Conservation (phyloP, 148 eudicot genomes). For the Nyssa sinensis region DNA sequence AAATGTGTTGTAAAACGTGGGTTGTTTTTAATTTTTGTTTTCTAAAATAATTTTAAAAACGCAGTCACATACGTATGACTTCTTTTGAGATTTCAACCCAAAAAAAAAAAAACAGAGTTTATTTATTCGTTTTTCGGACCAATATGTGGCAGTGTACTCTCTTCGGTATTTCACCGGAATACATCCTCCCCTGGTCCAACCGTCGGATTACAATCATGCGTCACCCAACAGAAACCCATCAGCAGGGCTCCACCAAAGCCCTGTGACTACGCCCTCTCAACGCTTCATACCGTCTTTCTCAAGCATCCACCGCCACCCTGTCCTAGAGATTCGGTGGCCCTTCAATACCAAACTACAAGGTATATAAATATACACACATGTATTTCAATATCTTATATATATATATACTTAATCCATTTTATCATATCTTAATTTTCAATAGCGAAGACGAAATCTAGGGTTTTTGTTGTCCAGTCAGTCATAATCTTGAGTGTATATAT, state of each 20-base stretch:
- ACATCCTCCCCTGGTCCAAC: neutral
- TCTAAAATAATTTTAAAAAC: too few relatives aligned
- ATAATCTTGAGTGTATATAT: neutral
- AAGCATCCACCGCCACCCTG: neutral
- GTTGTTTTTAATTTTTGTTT: too few relatives aligned
- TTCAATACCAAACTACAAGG: neutral
- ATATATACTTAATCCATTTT: neutral
- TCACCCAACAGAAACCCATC: neutral
- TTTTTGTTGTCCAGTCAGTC: neutral
- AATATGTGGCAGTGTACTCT: too few relatives aligned
- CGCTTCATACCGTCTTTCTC: neutral
- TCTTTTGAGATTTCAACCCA: too few relatives aligned
- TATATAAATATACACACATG: neutral
- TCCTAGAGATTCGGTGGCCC: neutral
- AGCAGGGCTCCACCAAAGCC: neutral
- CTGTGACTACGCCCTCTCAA: neutral
- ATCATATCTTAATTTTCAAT: too few relatives aligned
- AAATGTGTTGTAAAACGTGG: too few relatives aligned
- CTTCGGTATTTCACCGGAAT: neutral
- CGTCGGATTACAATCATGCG: neutral
- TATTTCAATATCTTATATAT: neutral
- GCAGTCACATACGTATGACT: too few relatives aligned
- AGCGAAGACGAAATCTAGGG: neutral
- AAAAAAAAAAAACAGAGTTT: too few relatives aligned
- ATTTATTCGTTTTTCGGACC: too few relatives aligned